Evolutionary conservation across 768 basidiomycete genomes (phyloP).

Genomic region (Calvatia gigantea): DNA sequence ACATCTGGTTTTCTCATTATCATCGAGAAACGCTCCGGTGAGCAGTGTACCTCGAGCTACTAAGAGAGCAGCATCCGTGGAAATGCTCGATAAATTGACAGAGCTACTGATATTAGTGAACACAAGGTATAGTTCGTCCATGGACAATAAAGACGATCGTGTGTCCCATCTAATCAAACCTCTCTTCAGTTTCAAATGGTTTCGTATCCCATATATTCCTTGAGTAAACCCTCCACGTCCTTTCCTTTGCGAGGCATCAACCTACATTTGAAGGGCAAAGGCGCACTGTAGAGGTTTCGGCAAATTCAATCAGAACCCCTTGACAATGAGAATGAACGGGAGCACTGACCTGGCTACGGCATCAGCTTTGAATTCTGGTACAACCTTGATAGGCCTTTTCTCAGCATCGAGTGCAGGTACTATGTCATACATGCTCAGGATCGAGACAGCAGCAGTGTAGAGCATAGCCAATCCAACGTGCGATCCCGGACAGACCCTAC

Average conservation of each 20-base stretch:
- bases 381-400: conserved; percentile 14
- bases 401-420: conserved; percentile 13
- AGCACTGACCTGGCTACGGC: not conserved
- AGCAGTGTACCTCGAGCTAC: too few species aligned
- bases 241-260: not conserved
- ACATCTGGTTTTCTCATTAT: too few species aligned
- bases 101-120: too few species aligned
- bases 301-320: not conserved
- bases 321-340: not conserved
- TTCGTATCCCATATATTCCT: not conserved
- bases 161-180: too few species aligned
- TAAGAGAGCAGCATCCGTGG: too few species aligned
- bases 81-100: too few species aligned
- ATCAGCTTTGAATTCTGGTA: not conserved
- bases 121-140: too few species aligned
- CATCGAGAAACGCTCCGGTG: too few species aligned
- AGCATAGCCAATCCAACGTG: conserved; percentile 16
- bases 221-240: not conserved
- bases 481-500: conserved; percentile 20
- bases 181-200: not conserved
- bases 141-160: not conserved
- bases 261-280: not conserved
- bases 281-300: not conserved
- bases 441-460: conserved; percentile 16
- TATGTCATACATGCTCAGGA: conserved; percentile 18